Conservation (phyloP, 768 basidiomycete genomes). For the Tricholoma flavovirens region DNA sequence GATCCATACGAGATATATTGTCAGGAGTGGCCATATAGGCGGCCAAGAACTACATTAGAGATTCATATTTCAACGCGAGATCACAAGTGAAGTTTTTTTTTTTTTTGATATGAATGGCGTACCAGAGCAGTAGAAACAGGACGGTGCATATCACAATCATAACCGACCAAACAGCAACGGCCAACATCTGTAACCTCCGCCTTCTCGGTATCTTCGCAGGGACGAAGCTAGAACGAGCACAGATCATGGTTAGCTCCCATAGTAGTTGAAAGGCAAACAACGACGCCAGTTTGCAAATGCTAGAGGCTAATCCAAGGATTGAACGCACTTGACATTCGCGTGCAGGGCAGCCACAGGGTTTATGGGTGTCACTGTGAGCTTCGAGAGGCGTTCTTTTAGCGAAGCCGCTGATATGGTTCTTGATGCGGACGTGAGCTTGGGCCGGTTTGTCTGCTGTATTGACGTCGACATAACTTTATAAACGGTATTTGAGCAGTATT, state of each 20-base stretch:
- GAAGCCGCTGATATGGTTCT: conserved; percentile 56
- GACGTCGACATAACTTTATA: not conserved
- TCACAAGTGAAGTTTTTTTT: not conserved
- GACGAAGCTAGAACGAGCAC: conserved; percentile 55
- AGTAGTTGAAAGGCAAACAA: not conserved
- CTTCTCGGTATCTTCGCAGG: conserved; percentile 83
- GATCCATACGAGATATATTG: conserved; percentile 76
- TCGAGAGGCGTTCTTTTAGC: conserved; percentile 57
- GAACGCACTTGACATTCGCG: conserved; percentile 67
- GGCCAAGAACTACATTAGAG: conserved; percentile 67
- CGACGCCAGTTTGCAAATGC: not conserved
- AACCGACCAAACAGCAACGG: conserved; percentile 86
- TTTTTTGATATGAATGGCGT: conserved; percentile 23
- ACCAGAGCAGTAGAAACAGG: conserved; percentile 81
- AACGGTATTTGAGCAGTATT: not conserved
- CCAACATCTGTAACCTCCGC: conserved; percentile 82
- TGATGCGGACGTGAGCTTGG: conserved; percentile 31
- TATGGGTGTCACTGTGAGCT: conserved; percentile 51
- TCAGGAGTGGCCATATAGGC: conserved; percentile 79
- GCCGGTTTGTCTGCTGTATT: conserved; percentile 12
- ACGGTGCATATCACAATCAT: conserved; percentile 62
- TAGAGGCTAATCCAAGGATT: not conserved
- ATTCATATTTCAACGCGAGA: not conserved
- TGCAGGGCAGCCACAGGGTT: conserved; percentile 61
- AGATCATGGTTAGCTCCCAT: not conserved